Percentiles rank a stretch among this genome's conserved stretches.
These are phyloP conservation scores for Cordyceps tenuipes DNA, from an alignment of 2,329 filamentous ascomycete genomes.

Conservation along the genomic window DNA sequence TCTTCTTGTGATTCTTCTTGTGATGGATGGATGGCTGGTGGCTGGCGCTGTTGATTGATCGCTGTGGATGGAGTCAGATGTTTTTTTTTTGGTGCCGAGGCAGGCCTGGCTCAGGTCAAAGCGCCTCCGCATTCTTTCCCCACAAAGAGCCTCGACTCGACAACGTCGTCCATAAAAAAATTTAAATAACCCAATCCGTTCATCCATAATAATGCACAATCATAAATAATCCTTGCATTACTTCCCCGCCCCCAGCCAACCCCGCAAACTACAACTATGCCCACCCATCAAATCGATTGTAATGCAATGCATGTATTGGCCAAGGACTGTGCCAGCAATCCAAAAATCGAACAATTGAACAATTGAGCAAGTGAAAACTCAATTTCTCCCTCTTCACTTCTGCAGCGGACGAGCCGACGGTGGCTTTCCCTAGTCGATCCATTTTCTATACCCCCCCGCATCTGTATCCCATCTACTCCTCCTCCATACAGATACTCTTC, in stretches of 20 bases:
- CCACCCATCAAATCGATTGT: neutral
- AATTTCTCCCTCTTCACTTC: neutral
- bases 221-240: neutral
- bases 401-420: neutral
- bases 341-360: neutral
- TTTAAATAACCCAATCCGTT: too few relatives aligned
- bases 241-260: conserved; percentile 1
- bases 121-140: conserved; percentile 6
- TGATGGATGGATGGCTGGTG: too few relatives aligned
- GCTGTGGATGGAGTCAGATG: too few relatives aligned
- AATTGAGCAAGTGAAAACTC: neutral
- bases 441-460: too few relatives aligned
- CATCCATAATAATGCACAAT: too few relatives aligned
- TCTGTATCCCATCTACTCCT: too few relatives aligned
- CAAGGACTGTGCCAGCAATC: neutral
- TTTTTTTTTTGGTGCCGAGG: neutral
- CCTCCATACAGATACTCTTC: too few relatives aligned
- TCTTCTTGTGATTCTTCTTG: too few relatives aligned
- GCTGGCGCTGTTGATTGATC: too few relatives aligned
- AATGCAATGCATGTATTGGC: neutral
- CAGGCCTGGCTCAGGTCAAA: conserved; percentile 3
- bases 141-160: conserved; percentile 7
- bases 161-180: neutral
- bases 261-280: neutral
- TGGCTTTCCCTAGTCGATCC: neutral